A percentile compares a stretch with the other conserved stretches of the same genome.
Evolutionary conservation across 768 basidiomycete species (phyloP).

Genomic region (Rubroboletus pulcherrimus): DNA sequence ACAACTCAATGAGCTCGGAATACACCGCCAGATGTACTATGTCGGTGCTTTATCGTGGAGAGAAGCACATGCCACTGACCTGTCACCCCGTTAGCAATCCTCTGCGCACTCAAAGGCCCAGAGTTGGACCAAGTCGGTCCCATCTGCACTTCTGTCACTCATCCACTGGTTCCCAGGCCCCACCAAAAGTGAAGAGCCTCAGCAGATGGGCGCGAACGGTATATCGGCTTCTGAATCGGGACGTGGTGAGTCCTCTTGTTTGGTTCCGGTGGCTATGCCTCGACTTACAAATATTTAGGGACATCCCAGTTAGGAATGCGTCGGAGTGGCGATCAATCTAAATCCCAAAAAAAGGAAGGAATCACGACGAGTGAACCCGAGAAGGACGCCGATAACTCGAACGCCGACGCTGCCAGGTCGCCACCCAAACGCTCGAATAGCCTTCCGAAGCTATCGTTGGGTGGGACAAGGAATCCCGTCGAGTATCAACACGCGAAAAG

Average conservation of each 20-base stretch:
- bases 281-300: background rate
- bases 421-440: background rate
- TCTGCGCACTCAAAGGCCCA: background rate
- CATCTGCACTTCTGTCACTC: conserved; percentile 1
- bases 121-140: conserved; percentile 9
- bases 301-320: background rate
- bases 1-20: conserved; percentile 70
- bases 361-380: background rate
- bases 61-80: background rate
- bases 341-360: background rate
- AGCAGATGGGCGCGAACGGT: background rate
- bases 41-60: conserved; percentile 35
- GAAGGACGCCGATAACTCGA: background rate
- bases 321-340: background rate
- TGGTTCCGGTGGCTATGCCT: background rate
- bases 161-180: background rate
- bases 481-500: conserved; percentile 80
- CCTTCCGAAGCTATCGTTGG: background rate
- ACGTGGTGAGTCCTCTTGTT: conserved; percentile 5
- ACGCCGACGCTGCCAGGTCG: background rate
- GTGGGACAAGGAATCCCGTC: conserved; percentile 20
- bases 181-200: background rate
- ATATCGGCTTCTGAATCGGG: conserved; percentile 18
- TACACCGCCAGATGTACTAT: conserved; percentile 57
- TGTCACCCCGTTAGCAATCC: conserved; percentile 8